phyloP scores from a whole-genome alignment of 176 grass and related monocot species.

The Raddia distichophylla region DNA sequence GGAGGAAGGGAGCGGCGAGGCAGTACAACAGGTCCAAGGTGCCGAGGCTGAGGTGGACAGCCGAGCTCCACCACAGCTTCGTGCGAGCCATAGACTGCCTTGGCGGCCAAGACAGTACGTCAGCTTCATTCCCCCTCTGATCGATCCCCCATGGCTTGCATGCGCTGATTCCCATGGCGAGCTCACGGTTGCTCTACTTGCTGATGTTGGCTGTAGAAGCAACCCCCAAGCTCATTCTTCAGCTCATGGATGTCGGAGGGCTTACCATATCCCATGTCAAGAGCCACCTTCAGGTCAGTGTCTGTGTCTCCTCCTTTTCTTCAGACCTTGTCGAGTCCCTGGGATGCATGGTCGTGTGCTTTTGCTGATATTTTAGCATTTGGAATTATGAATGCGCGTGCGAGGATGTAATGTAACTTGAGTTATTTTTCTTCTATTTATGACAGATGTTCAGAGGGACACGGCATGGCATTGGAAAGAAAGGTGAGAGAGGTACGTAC shows the following conservation, averaged over 20 bases:
- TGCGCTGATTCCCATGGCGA: not conserved
- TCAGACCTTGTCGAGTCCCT: not conserved
- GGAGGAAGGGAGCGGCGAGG: slow-evolving; percentile 55
- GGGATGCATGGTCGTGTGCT: not conserved
- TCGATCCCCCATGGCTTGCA: too few relatives aligned
- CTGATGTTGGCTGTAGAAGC: slow-evolving; percentile 49
- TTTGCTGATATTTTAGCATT: not conserved
- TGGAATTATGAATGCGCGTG: slow-evolving; percentile 17
- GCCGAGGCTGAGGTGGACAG: slow-evolving; percentile 83
- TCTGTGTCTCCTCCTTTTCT: not conserved
- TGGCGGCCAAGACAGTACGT: slow-evolving; percentile 79
- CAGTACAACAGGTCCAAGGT: slow-evolving; percentile 80
- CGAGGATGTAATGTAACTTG: not conserved
- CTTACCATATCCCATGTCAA: slow-evolving; percentile 94
- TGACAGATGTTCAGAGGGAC: slow-evolving; percentile 91
- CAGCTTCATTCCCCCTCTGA: too few relatives aligned
- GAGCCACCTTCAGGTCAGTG: slow-evolving; percentile 88
- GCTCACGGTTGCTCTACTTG: not conserved
- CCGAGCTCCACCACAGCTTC: slow-evolving; percentile 85
- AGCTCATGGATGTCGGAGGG: slow-evolving; percentile 77
- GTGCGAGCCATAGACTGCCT: slow-evolving; percentile 72
- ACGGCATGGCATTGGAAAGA: slow-evolving; percentile 55
- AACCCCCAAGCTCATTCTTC: slow-evolving; percentile 90
- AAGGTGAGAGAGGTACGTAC: slow-evolving; percentile 49
- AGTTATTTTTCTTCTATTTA: slow-evolving; percentile 17